Conservation (phyloP, 129 eudicot genomes). For the Silybum marianum region DNA sequence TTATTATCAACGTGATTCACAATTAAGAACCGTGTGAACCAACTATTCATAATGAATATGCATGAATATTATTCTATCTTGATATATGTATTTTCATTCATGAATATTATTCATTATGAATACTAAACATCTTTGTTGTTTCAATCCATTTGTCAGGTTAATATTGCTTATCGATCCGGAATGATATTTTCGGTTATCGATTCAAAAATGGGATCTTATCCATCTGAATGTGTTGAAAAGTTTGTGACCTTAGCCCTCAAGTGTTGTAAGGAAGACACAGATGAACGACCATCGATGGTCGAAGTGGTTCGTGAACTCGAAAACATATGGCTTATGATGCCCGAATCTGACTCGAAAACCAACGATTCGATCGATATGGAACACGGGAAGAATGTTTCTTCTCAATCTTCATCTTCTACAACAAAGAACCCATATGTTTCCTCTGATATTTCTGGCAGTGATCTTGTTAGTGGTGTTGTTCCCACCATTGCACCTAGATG, state of each 20-base stretch:
- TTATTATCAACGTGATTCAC: neutral
- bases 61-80: neutral
- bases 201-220: conserved; percentile 79
- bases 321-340: conserved; percentile 63
- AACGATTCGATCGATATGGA: conserved; percentile 21
- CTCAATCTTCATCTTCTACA: conserved; percentile 50
- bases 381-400: conserved; percentile 24
- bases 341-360: conserved; percentile 55
- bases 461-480: conserved; percentile 80
- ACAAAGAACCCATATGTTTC: conserved; percentile 53
- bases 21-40: neutral
- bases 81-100: neutral
- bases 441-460: conserved; percentile 75
- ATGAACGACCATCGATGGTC: conserved; percentile 78
- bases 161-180: conserved; percentile 71
- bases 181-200: conserved; percentile 76
- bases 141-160: conserved; percentile 52
- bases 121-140: neutral
- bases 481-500: conserved; percentile 78
- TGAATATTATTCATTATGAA: neutral
- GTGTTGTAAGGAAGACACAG: conserved; percentile 85
- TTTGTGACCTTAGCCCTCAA: conserved; percentile 72
- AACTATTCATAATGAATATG: neutral
- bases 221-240: conserved; percentile 79
- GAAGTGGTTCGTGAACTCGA: conserved; percentile 86